Conservation (phyloP, 306 rosid species). For the Canavalia ensiformis region DNA sequence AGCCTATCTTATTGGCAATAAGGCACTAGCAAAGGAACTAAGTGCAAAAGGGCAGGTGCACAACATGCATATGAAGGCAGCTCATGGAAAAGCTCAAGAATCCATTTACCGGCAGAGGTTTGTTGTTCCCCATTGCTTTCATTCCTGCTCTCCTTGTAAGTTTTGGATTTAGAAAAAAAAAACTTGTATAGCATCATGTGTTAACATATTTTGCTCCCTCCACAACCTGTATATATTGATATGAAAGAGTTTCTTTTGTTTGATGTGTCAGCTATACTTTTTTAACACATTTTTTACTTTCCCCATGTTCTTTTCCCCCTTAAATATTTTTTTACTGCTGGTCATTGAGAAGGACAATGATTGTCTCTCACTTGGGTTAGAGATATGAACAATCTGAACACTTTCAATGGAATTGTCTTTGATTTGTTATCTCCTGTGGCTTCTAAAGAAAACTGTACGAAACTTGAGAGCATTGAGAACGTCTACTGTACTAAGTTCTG, state of each 20-base stretch:
- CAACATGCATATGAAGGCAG: conserved; percentile 85
- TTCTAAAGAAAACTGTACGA: background rate
- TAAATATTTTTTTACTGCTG: background rate
- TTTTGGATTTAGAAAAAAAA: background rate
- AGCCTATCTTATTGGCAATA: conserved; percentile 82
- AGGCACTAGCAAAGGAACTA: conserved; percentile 84
- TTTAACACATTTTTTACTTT: background rate
- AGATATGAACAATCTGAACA: conserved; percentile 10
- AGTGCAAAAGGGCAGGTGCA: conserved; percentile 84
- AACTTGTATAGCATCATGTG: background rate
- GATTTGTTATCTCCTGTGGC: background rate
- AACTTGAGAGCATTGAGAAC: background rate
- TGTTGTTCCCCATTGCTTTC: conserved; percentile 51
- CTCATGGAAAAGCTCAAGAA: conserved; percentile 92
- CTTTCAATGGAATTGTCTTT: background rate
- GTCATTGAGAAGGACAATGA: conserved; percentile 13
- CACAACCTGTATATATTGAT: conserved; percentile 32
- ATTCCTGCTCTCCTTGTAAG: background rate
- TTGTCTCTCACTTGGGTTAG: background rate
- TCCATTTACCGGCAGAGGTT: conserved; percentile 90
- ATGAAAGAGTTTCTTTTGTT: conserved; percentile 21
- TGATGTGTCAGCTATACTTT: background rate
- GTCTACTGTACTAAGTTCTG: conserved; percentile 6
- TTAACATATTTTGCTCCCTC: background rate
- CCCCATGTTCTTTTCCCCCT: background rate